Percentiles rank a stretch among this genome's conserved stretches.
phyloP scores from a whole-genome alignment of 192 early-diverging fungal genomes.

The Linnemannia exigua region DNA sequence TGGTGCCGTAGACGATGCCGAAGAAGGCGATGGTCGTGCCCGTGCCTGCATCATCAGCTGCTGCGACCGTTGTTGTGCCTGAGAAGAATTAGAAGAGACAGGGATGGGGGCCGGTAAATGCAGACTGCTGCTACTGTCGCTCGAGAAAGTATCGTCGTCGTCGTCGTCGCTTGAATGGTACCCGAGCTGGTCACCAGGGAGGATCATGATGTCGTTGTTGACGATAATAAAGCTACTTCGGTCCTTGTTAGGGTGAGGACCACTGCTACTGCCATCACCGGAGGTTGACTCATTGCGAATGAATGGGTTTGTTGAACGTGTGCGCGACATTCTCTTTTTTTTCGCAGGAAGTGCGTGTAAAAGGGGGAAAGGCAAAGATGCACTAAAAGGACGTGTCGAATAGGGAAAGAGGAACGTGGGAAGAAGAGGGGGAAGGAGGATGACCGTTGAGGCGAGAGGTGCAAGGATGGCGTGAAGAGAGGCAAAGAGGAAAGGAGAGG shows the following conservation, averaged over 20 bases:
- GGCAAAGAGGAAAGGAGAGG: neutral
- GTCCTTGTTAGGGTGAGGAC: slow-evolving; percentile 10
- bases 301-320: slow-evolving; percentile 15
- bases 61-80: neutral
- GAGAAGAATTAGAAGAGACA: neutral
- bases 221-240: slow-evolving; percentile 28
- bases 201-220: slow-evolving; percentile 53
- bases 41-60: neutral
- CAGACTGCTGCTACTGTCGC: neutral
- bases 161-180: slow-evolving; percentile 5
- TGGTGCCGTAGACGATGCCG: neutral
- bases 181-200: slow-evolving; percentile 4
- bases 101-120: neutral
- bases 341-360: too few relatives aligned
- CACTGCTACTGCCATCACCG: neutral
- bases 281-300: neutral
- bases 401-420: neutral
- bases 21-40: neutral
- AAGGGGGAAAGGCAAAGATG: too few relatives aligned
- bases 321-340: neutral
- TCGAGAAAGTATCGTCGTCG: neutral
- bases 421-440: neutral
- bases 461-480: neutral
- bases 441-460: neutral
- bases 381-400: too few relatives aligned